These are phyloP conservation scores for Neoboletus magnificus DNA, from an alignment of 768 basidiomycete genomes.

Conservation along the genomic window DNA sequence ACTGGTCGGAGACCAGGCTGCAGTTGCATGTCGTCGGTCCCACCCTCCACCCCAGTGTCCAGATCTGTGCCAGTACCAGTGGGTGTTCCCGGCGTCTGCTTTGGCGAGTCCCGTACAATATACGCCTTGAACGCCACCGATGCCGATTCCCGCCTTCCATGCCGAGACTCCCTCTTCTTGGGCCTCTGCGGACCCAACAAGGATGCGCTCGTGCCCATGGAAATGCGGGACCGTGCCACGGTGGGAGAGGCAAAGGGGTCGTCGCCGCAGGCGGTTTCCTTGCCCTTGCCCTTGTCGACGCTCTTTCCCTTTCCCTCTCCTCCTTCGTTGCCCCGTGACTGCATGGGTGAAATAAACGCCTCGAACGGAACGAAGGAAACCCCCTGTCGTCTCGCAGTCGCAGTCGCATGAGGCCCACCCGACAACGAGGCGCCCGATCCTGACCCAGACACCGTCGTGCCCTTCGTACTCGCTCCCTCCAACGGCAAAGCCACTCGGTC, in stretches of 20 bases:
- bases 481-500: not conserved
- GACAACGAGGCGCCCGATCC: not conserved
- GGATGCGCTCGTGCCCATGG: not conserved
- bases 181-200: not conserved
- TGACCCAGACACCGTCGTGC: not conserved
- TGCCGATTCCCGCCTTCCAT: slow-evolving; percentile 10
- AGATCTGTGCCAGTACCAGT: not conserved
- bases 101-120: slow-evolving; percentile 13
- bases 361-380: slow-evolving; percentile 11
- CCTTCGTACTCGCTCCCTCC: not conserved
- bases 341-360: slow-evolving; percentile 22
- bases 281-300: not conserved
- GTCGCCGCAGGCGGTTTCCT: not conserved
- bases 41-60: not conserved
- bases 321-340: not conserved
- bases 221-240: not conserved
- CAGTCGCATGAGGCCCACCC: not conserved
- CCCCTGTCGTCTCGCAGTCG: not conserved
- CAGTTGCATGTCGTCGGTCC: not conserved
- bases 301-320: no score
- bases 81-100: not conserved
- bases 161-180: not conserved
- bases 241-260: not conserved
- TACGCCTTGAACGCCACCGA: slow-evolving; percentile 16
- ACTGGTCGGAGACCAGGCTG: not conserved